These are phyloP conservation scores for Diaporthe velutina DNA, from an alignment of 2,329 filamentous ascomycete genomes.

Conservation along the genomic window DNA sequence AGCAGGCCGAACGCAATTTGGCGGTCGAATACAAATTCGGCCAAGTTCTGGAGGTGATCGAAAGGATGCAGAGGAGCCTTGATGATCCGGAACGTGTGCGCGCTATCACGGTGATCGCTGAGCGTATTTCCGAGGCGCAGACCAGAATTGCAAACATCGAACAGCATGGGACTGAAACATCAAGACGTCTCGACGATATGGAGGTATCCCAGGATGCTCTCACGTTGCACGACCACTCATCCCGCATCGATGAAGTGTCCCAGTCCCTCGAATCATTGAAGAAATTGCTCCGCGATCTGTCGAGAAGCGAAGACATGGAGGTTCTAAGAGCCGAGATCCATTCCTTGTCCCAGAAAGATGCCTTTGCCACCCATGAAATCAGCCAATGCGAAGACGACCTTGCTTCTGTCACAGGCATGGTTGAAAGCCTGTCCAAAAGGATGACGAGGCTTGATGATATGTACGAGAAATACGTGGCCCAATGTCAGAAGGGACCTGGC, in stretches of 20 bases:
- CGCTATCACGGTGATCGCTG: background rate
- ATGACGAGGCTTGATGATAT: background rate
- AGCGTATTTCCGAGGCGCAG: background rate
- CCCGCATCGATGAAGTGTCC: background rate
- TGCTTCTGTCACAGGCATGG: background rate
- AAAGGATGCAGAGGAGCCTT: background rate
- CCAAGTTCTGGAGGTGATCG: background rate
- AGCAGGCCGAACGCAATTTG: constrained; percentile 6
- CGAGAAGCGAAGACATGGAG: background rate
- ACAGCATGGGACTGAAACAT: background rate
- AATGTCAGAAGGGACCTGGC: background rate
- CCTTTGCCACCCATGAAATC: background rate
- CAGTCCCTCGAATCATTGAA: background rate
- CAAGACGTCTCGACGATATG: constrained; percentile 5
- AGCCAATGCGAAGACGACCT: background rate
- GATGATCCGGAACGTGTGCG: background rate
- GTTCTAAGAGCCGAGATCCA: background rate
- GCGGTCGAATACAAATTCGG: background rate
- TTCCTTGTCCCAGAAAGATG: background rate
- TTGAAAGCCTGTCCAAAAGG: background rate
- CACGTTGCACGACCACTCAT: background rate
- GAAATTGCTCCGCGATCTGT: background rate
- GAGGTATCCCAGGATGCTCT: background rate
- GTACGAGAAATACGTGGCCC: background rate
- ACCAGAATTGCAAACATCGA: background rate